phyloP scores from a whole-genome alignment of 768 basidiomycete species.

The Russula foetens region DNA sequence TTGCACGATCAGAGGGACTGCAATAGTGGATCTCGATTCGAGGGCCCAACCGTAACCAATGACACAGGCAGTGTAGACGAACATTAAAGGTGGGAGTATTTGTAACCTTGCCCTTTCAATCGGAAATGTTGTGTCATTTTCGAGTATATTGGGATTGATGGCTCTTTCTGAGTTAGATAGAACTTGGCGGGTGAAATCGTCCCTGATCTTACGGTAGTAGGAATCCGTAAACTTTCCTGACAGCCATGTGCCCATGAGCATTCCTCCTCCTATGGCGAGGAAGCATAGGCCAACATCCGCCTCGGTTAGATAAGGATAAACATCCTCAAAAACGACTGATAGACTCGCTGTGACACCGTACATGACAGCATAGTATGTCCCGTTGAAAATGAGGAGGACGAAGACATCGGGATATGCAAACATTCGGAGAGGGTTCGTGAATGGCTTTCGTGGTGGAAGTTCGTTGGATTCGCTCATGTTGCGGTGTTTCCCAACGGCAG shows the following conservation, averaged over 20 bases:
- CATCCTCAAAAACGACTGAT: slow-evolving; percentile 48
- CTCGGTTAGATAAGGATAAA: slow-evolving; percentile 54
- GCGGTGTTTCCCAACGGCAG: slow-evolving; percentile 23
- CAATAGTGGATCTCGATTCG: slow-evolving; percentile 39
- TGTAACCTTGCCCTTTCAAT: slow-evolving; percentile 53
- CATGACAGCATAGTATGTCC: slow-evolving; percentile 44
- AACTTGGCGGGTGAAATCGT: slow-evolving; percentile 18
- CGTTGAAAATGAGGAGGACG: slow-evolving; percentile 47
- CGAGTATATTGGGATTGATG: slow-evolving; percentile 20
- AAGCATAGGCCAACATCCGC: slow-evolving; percentile 71
- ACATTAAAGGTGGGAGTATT: slow-evolving; percentile 34
- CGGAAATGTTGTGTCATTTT: slow-evolving; percentile 40
- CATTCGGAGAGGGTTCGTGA: slow-evolving; percentile 48
- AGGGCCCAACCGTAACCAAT: slow-evolving; percentile 58
- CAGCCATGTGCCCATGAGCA: slow-evolving; percentile 47
- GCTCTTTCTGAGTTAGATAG: slow-evolving; percentile 22
- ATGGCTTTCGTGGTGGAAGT: slow-evolving; percentile 28
- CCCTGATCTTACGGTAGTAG: slow-evolving; percentile 45
- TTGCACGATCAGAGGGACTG: slow-evolving; percentile 47
- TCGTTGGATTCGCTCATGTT: background rate
- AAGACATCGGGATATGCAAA: slow-evolving; percentile 49
- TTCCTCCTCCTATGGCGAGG: slow-evolving; percentile 67
- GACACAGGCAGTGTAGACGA: slow-evolving; percentile 33
- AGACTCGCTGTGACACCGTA: slow-evolving; percentile 55
- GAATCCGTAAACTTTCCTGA: slow-evolving; percentile 59